Percentiles rank a stretch among this genome's conserved stretches.
These are phyloP conservation scores for Pythium guiyangense DNA, from an alignment of 352 stramenopile species.

Conservation along the genomic window DNA sequence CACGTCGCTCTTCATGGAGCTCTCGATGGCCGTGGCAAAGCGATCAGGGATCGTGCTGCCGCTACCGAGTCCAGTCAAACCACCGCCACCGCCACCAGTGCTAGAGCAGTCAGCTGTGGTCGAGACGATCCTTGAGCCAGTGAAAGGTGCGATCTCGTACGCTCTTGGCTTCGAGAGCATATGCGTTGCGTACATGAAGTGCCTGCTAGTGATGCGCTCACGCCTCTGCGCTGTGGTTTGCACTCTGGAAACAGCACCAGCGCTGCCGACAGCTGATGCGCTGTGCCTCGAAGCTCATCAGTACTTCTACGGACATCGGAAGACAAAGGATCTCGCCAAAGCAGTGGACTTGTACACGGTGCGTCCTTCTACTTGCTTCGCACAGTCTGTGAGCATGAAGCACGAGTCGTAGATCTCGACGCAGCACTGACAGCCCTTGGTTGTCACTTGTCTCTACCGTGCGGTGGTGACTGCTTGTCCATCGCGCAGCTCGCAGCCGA, in stretches of 20 bases:
- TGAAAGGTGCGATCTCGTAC: no score
- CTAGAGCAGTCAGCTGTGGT: constrained; percentile 3
- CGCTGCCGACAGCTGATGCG: constrained; percentile 10
- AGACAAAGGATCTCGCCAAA: no score
- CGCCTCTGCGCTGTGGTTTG: neutral
- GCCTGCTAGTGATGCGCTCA: neutral
- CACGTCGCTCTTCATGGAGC: constrained; percentile 78
- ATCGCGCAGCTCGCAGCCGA: constrained; percentile 39
- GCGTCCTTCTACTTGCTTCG: no score
- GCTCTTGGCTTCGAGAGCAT: no score
- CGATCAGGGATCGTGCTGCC: constrained; percentile 43
- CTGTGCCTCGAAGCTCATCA: constrained; percentile 62
- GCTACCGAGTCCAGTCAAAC: constrained; percentile 37
- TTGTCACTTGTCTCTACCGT: neutral
- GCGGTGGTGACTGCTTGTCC: neutral
- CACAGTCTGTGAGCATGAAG: no score
- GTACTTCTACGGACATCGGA: constrained; percentile 58
- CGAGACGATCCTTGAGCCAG: neutral
- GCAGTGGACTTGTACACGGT: constrained; percentile 75
- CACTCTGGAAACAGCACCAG: neutral
- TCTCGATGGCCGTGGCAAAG: constrained; percentile 64
- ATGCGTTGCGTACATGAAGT: neutral
- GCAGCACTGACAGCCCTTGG: neutral
- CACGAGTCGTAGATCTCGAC: neutral
- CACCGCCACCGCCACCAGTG: constrained; percentile 7